Evolutionary conservation across 2,329 filamentous ascomycete species (phyloP), one percentile per base, ranked within the genome.

Genomic region (Hypomyces rosellus): DNA sequence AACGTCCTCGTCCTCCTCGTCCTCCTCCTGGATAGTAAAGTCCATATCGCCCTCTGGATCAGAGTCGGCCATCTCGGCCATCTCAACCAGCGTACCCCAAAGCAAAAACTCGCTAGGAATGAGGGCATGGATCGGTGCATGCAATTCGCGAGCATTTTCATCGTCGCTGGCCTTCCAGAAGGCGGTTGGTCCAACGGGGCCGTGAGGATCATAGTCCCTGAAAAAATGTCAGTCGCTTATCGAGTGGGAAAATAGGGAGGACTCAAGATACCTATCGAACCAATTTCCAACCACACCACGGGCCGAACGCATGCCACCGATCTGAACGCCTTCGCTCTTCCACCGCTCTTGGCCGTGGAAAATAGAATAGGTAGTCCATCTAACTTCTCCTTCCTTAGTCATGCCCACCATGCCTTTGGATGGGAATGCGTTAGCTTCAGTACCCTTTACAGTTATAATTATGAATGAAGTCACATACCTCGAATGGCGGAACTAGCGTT

Each of bases 311-410:
- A 81, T 59, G 0, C 87, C 88, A 11, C 87, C 87, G 5, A 91
- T 66, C 65, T 92, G 88, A 5, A 91, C 73, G 8, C 85, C 80
- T 68, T 92, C 88, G 60, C 82, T 86, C n/a, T 80, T 77, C 88
- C 87, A 91, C 18, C 85, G 73, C 60, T 86, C 82, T 56, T 87
- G 75, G 44, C 84, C 82, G 57, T 76, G 69, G 55, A 75, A 73
- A 12, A 89, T 74, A 1, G 81, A 86, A 48, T 81, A 80, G 0
- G 81, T 84, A 2, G 84, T 88, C 88, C 88, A 91, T 40, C 84
- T 73, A 4, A 91, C 81, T 55, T 89, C 85, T 11, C 86, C 85
- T 55, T 88, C 76, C 11, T 74, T 74, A 0, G 86, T 90, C 56
- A 85, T 68, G 11, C 83, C 73, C 1, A 87, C 86, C 1, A 69